Percentiles rank a stretch among this genome's conserved stretches.
phyloP scores from a whole-genome alignment of 306 rosid species.

The Rosa rugosa region DNA sequence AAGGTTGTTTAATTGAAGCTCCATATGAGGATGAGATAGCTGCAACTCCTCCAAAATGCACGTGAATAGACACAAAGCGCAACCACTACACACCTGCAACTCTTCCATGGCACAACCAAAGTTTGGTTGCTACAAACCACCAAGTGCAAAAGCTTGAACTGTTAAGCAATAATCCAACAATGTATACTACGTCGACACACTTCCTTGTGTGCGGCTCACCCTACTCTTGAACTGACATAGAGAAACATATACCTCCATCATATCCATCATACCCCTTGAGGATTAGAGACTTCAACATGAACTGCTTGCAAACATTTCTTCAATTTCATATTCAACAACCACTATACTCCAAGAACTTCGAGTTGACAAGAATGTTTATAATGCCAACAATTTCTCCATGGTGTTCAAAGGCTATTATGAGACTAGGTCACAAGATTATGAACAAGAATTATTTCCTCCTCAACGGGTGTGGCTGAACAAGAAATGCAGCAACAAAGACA shows the following conservation, averaged over 20 bases:
- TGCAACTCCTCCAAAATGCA: slow-evolving; percentile 2
- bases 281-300: not conserved
- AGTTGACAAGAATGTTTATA: not conserved
- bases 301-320: not conserved
- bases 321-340: not conserved
- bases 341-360: not conserved
- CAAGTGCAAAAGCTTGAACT: not conserved
- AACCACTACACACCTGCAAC: not conserved
- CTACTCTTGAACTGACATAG: not conserved
- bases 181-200: not conserved
- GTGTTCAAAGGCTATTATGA: not conserved
- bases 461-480: not conserved
- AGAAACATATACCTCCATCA: not conserved
- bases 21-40: not conserved
- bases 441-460: not conserved
- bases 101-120: not conserved
- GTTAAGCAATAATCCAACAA: not conserved
- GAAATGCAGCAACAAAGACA: not conserved
- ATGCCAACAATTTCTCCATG: not conserved
- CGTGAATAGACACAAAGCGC: not conserved
- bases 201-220: not conserved
- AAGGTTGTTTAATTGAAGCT: no score
- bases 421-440: not conserved
- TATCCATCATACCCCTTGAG: not conserved
- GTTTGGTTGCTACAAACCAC: not conserved